Evolutionary conservation across 371 early-diverging fungal species (phyloP).

Genomic region (Mortierella polycephala): DNA sequence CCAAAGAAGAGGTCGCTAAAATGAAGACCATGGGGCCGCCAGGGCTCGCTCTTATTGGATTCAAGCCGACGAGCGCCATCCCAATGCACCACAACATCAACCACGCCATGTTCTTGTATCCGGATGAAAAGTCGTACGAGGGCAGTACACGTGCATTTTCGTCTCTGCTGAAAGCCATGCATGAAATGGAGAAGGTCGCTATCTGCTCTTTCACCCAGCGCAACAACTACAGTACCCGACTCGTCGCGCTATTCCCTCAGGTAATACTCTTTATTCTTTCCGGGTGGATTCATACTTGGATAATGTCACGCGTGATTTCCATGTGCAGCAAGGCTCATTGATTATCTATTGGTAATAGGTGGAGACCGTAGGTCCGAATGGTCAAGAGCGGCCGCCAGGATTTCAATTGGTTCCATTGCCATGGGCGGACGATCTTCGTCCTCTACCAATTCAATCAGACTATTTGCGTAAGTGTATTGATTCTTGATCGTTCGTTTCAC

Average conservation of each 20-base stretch:
- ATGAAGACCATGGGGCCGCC: constrained; percentile 48
- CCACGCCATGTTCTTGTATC: constrained; percentile 77
- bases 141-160: constrained; percentile 77
- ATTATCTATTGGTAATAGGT: constrained; percentile 3
- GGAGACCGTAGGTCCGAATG: constrained; percentile 38
- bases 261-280: constrained; percentile 35
- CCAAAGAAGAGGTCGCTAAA: constrained; percentile 38
- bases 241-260: constrained; percentile 75
- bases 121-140: constrained; percentile 75
- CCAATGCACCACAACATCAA: constrained; percentile 65
- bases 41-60: constrained; percentile 76
- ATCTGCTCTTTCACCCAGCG: constrained; percentile 70
- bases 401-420: constrained; percentile 71
- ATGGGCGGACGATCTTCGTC: constrained; percentile 77
- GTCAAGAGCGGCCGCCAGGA: constrained; percentile 66
- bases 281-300: neutral
- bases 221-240: constrained; percentile 59
- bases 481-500: neutral
- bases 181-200: constrained; percentile 63
- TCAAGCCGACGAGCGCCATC: constrained; percentile 59
- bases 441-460: constrained; percentile 53
- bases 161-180: constrained; percentile 66
- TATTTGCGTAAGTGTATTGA: constrained; percentile 30
- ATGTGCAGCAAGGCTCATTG: neutral
- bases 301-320: neutral